These are phyloP conservation scores for Colletotrichum sp. DNA, from an alignment of 2,329 filamentous ascomycete genomes.

Conservation along the genomic window DNA sequence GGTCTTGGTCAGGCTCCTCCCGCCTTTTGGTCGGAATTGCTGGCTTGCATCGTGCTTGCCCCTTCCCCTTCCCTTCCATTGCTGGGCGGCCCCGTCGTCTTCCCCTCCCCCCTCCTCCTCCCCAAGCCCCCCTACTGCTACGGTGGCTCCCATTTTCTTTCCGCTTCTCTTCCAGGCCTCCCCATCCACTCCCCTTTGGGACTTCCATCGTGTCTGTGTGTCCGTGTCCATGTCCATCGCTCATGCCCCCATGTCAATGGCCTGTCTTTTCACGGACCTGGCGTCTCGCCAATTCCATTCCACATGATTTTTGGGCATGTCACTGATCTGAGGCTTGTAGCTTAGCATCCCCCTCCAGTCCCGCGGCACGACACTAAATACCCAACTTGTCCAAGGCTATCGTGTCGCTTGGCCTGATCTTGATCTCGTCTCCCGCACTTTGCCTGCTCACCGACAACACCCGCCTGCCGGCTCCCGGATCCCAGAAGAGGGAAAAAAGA, in stretches of 20 bases:
- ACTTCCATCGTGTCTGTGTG: slow-evolving; percentile 5
- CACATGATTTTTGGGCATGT: slow-evolving; percentile 11
- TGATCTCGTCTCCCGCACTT: neutral
- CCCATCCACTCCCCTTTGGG: neutral
- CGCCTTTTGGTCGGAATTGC: neutral
- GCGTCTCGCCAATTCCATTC: slow-evolving; percentile 6
- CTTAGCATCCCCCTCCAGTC: neutral
- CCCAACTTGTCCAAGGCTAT: neutral
- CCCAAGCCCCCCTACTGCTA: neutral
- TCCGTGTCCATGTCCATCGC: neutral
- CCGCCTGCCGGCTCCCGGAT: neutral
- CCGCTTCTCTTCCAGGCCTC: neutral
- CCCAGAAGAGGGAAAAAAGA: neutral
- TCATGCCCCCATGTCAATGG: neutral
- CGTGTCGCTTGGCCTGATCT: neutral
- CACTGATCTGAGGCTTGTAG: slow-evolving; percentile 19
- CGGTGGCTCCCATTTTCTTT: neutral
- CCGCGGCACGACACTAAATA: neutral
- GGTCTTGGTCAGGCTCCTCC: neutral
- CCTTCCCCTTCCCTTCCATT: neutral
- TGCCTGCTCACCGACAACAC: slow-evolving; percentile 10
- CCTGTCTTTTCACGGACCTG: neutral
- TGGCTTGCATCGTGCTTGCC: neutral
- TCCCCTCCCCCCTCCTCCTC: neutral
- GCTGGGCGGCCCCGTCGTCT: neutral